Evolutionary conservation across 2,329 filamentous ascomycete genomes (phyloP).

Genomic region (Sporothrix mexicana): DNA sequence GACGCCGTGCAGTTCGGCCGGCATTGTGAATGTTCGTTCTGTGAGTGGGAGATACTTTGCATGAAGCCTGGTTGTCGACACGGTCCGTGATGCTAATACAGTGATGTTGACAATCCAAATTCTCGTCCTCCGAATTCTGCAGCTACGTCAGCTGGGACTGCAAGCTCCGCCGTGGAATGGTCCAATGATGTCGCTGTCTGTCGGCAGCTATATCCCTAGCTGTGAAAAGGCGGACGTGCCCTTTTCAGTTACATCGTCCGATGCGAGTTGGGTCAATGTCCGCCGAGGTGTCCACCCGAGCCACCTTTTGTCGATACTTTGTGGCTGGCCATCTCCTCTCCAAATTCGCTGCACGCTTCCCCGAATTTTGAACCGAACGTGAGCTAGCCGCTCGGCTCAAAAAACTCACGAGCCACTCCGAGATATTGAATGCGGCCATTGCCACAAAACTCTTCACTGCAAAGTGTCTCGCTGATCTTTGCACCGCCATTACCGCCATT

Average conservation of each 20-base stretch:
- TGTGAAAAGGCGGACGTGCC: conserved; percentile 5
- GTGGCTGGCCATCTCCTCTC: background rate
- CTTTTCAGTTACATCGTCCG: conserved; percentile 19
- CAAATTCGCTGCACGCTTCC: background rate
- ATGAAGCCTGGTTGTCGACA: too few species aligned
- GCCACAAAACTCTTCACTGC: too few species aligned
- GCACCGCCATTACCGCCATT: conserved; percentile 3
- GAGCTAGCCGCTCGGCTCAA: background rate
- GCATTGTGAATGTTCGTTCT: conserved; percentile 44
- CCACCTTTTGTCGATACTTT: too few species aligned
- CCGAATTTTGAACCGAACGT: background rate
- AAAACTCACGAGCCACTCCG: background rate
- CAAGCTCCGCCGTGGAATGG: background rate
- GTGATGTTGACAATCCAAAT: background rate
- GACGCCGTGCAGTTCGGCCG: conserved; percentile 53
- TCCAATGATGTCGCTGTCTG: conserved; percentile 3
- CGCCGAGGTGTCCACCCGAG: background rate
- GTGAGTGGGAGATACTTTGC: too few species aligned
- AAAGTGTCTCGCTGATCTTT: conserved; percentile 3
- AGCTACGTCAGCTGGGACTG: conserved; percentile 1
- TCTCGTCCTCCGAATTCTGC: background rate
- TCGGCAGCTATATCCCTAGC: conserved; percentile 19
- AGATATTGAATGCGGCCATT: background rate
- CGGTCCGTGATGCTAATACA: background rate
- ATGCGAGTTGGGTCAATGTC: conserved; percentile 19